Percentiles rank a stretch among this genome's conserved stretches.
phyloP scores from a whole-genome alignment of 1,139 yeast genomes.

The Geotrichum klebahnii region DNA sequence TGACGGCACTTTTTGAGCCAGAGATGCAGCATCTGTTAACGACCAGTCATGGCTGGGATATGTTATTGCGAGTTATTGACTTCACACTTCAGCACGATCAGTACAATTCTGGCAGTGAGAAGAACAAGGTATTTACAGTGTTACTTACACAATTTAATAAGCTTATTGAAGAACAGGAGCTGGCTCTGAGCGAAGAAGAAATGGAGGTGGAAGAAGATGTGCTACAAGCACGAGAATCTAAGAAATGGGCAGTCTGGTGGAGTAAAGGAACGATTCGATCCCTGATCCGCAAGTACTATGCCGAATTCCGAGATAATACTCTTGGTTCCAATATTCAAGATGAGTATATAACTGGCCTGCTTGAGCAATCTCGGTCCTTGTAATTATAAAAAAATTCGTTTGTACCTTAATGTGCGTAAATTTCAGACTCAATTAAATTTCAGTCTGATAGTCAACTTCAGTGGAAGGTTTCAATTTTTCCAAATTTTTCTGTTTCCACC shows the following conservation, averaged over 20 bases:
- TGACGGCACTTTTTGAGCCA: slow-evolving; percentile 19
- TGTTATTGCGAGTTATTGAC: slow-evolving; percentile 23
- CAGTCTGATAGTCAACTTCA: too few relatives aligned
- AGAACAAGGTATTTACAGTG: slow-evolving; percentile 14
- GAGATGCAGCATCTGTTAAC: slow-evolving; percentile 19
- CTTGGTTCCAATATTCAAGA: too few relatives aligned
- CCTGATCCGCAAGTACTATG: slow-evolving; percentile 12
- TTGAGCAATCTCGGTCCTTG: too few relatives aligned
- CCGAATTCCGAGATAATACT: too few relatives aligned
- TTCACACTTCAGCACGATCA: slow-evolving; percentile 1
- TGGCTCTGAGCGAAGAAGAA: slow-evolving; percentile 15
- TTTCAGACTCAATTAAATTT: too few relatives aligned
- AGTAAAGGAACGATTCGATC: slow-evolving; percentile 16
- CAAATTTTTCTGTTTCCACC: not conserved
- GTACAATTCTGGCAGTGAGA: slow-evolving; percentile 5
- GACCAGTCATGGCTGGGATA: slow-evolving; percentile 31
- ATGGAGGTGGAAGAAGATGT: slow-evolving; percentile 19
- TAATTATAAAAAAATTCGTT: too few relatives aligned
- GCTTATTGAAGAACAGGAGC: slow-evolving; percentile 23
- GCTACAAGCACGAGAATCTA: not conserved
- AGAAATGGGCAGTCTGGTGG: slow-evolving; percentile 24
- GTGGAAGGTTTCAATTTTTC: not conserved
- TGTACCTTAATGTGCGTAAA: too few relatives aligned
- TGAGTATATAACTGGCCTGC: too few relatives aligned
- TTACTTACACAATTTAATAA: slow-evolving; percentile 6